These are phyloP conservation scores for Cryptococcus hybrid DNA, from an alignment of 1,284 basidiomycete species.

Conservation along the genomic window DNA sequence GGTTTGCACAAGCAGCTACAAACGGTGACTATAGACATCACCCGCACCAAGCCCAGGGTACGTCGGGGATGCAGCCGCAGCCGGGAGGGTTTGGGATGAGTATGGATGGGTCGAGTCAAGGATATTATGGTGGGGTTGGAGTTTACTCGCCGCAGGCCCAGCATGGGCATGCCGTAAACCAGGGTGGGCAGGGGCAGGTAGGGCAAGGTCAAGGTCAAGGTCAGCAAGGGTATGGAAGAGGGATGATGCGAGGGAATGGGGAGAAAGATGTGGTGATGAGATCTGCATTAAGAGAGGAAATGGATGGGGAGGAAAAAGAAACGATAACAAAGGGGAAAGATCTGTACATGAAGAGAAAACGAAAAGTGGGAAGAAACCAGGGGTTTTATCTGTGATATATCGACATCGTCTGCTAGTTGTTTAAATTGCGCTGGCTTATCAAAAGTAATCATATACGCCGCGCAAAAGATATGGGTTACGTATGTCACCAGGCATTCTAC, in stretches of 20 bases:
- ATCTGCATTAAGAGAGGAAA: neutral
- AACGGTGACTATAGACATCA: constrained; percentile 4
- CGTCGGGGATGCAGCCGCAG: neutral
- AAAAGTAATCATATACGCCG: too few species aligned
- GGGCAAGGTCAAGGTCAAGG: neutral
- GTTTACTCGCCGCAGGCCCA: neutral
- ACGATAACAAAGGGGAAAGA: neutral
- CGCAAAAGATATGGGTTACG: too few species aligned
- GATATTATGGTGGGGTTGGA: constrained; percentile 7
- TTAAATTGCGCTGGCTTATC: too few species aligned
- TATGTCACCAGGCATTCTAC: too few species aligned
- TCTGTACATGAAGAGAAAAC: neutral
- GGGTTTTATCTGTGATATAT: too few species aligned
- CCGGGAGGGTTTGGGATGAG: neutral
- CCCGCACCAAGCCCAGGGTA: neutral
- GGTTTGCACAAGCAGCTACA: constrained; percentile 2
- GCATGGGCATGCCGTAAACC: neutral
- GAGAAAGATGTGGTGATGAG: neutral
- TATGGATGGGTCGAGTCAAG: neutral
- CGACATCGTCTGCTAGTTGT: too few species aligned
- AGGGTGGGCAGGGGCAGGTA: neutral
- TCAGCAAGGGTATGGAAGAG: neutral
- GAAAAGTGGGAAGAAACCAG: too few species aligned
- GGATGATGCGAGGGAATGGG: neutral
- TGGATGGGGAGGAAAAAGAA: neutral